Conservation (phyloP, 2,329 filamentous ascomycete genomes). For the Diaporthe citrichinensis region DNA sequence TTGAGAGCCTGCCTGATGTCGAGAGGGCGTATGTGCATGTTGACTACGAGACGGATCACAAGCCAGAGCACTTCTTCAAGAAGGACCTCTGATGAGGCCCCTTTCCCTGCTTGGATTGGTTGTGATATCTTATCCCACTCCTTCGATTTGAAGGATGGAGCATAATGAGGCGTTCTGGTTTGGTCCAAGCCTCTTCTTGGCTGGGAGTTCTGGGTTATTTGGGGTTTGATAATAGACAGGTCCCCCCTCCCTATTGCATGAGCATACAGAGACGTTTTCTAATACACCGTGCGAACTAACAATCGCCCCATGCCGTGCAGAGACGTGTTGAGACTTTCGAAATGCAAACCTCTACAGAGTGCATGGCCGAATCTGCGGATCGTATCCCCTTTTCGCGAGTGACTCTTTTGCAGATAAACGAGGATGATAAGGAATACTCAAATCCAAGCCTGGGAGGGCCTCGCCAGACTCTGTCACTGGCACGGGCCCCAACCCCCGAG, state of each 20-base stretch:
- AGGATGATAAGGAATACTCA: too few relatives aligned
- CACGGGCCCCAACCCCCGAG: too few relatives aligned
- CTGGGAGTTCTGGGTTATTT: not conserved
- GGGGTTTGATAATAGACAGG: not conserved
- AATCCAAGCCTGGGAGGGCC: too few relatives aligned
- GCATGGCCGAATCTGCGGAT: too few relatives aligned
- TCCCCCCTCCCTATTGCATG: not conserved
- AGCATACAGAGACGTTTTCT: not conserved
- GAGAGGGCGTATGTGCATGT: slow-evolving; percentile 97
- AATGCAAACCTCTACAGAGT: too few relatives aligned
- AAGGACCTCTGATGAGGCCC: slow-evolving; percentile 66
- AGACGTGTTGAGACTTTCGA: too few relatives aligned
- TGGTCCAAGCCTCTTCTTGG: not conserved
- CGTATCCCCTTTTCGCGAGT: too few relatives aligned
- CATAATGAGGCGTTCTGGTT: not conserved
- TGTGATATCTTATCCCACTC: not conserved
- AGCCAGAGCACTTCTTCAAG: slow-evolving; percentile 82
- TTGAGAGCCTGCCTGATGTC: slow-evolving; percentile 91
- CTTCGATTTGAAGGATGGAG: not conserved
- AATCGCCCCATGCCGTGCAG: too few relatives aligned
- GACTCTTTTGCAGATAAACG: too few relatives aligned
- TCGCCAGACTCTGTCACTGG: too few relatives aligned
- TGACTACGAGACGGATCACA: slow-evolving; percentile 96
- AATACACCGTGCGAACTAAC: too few relatives aligned
- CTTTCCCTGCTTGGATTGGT: not conserved